A percentile compares a stretch with the other conserved stretches of the same genome.
phyloP scores from a whole-genome alignment of 805 yeast genomes.

The Pichia membranifaciens region DNA sequence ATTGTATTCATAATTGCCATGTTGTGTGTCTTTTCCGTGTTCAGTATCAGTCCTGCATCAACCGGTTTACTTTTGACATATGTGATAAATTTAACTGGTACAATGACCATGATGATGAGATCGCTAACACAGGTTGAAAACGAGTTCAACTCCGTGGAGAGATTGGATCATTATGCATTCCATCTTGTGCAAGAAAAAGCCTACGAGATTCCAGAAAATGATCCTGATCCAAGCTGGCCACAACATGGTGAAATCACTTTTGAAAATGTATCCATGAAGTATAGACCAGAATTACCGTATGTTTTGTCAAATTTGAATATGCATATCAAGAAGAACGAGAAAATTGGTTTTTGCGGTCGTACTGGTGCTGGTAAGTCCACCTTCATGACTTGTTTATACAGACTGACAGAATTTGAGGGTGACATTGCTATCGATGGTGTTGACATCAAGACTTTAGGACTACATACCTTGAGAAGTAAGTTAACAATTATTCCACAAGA shows the following conservation, averaged over 20 bases:
- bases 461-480: constrained; percentile 49
- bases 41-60: constrained; percentile 50
- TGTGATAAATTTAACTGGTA: constrained; percentile 52
- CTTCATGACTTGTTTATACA: constrained; percentile 54
- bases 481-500: constrained; percentile 68
- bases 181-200: constrained; percentile 64
- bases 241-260: constrained; percentile 41
- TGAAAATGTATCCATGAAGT: constrained; percentile 44
- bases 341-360: constrained; percentile 80
- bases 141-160: constrained; percentile 77
- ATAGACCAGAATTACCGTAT: constrained; percentile 56
- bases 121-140: constrained; percentile 68
- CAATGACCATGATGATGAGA: constrained; percentile 47
- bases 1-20: constrained; percentile 46
- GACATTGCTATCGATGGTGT: constrained; percentile 51
- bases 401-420: constrained; percentile 52
- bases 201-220: constrained; percentile 37
- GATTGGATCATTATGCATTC: constrained; percentile 59
- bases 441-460: constrained; percentile 47
- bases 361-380: constrained; percentile 83
- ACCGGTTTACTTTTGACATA: constrained; percentile 59
- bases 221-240: constrained; percentile 46
- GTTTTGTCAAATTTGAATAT: constrained; percentile 44
- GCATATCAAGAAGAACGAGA: constrained; percentile 49
- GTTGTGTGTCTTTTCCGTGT: constrained; percentile 54